phyloP scores from a whole-genome alignment of 441 rosid species.

The Erodium trifolium region DNA sequence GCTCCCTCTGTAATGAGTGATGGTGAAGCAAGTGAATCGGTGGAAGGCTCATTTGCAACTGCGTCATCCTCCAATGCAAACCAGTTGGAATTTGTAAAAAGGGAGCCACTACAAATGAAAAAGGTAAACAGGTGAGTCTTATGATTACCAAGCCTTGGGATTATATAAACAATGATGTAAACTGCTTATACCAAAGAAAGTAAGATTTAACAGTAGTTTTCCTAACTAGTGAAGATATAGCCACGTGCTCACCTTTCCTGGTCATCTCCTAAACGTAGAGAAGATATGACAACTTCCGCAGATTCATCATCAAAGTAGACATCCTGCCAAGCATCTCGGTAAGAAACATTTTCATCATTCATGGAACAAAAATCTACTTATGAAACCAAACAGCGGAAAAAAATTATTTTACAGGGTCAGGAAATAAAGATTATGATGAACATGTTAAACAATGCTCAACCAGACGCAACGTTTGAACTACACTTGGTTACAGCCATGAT shows the following conservation, averaged over 20 bases:
- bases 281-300: slow-evolving; percentile 97
- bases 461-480: background rate
- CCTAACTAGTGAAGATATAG: background rate
- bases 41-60: slow-evolving; percentile 43
- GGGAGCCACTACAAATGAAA: slow-evolving; percentile 47
- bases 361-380: slow-evolving; percentile 5
- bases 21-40: slow-evolving; percentile 48
- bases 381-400: too few species aligned
- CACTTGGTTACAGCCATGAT: too few species aligned
- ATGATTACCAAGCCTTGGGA: background rate
- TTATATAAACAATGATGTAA: background rate
- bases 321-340: slow-evolving; percentile 50
- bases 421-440: background rate
- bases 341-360: slow-evolving; percentile 20
- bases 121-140: slow-evolving; percentile 1
- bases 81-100: slow-evolving; percentile 85
- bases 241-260: slow-evolving; percentile 56
- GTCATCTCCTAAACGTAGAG: slow-evolving; percentile 87
- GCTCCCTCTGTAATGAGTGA: slow-evolving; percentile 44
- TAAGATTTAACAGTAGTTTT: background rate
- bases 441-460: background rate
- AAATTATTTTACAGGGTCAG: too few species aligned
- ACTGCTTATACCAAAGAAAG: background rate
- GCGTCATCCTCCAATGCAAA: slow-evolving; percentile 79
- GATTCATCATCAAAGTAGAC: slow-evolving; percentile 98